phyloP scores from a whole-genome alignment of 2,329 filamentous ascomycete species.

The Phyllosticta ampelicida region DNA sequence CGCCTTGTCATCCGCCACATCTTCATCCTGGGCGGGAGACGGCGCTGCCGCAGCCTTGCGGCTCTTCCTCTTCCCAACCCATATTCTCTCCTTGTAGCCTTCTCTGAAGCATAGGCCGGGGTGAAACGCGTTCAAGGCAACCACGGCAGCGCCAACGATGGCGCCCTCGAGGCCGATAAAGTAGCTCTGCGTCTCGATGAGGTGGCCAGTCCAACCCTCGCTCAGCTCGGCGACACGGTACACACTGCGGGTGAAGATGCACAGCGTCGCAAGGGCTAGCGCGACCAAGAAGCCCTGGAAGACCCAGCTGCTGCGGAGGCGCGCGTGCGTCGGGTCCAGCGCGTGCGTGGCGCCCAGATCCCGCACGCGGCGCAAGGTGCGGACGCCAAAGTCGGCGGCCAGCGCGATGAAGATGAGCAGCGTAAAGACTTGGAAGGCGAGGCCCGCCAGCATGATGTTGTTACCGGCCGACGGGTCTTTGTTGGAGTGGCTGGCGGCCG shows the following conservation, averaged over 20 bases:
- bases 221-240: constrained; percentile 58
- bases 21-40: neutral
- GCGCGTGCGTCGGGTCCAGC: constrained; percentile 18
- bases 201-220: constrained; percentile 49
- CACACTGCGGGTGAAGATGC: constrained; percentile 53
- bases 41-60: neutral
- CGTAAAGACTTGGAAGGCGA: constrained; percentile 34
- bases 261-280: constrained; percentile 47
- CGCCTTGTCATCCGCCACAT: neutral
- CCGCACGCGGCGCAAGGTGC: constrained; percentile 17
- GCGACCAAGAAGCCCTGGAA: constrained; percentile 48
- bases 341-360: constrained; percentile 17
- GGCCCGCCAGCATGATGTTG: constrained; percentile 36
- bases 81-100: constrained; percentile 15
- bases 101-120: constrained; percentile 28
- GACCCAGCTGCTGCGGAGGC: constrained; percentile 22
- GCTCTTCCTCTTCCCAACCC: constrained; percentile 17
- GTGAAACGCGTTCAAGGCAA: constrained; percentile 27
- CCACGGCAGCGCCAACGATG: constrained; percentile 21
- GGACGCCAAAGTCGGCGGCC: constrained; percentile 30
- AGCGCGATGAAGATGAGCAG: constrained; percentile 33
- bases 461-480: constrained; percentile 29
- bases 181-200: constrained; percentile 39
- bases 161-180: constrained; percentile 30
- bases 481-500: constrained; percentile 20